Evolutionary conservation across 352 stramenopile genomes (phyloP), one percentile per base, ranked within the genome.

Genomic region (Phytophthora capsici): DNA sequence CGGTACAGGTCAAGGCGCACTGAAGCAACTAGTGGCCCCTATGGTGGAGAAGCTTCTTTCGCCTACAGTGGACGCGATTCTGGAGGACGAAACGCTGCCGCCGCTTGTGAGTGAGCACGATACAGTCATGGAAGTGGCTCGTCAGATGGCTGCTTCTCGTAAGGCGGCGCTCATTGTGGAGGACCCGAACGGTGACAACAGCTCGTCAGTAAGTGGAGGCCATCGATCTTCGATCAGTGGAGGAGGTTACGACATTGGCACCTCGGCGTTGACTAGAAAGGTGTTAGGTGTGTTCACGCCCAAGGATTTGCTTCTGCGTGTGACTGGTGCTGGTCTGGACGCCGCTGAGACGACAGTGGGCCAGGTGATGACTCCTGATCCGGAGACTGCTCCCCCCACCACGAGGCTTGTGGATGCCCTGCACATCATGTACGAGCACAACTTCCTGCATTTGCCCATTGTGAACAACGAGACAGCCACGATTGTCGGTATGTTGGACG

Each of bases 401-500:
- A 98, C 93, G 4, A 97, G 91, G 25, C 90, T 99, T 9, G 76
- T 99, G 8, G 97, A 99, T 56, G 97, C 97, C 17, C 80, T 99
- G 38, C 96, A 99, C 67, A 93, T 98, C 20, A 99, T 99, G 96
- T 95, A 99, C 63, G 97, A 99, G 56, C 96, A 99, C 63, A 96
- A 96, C 57, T 99, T 99, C 70, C 72, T 99, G 26, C 97, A 98
- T 57, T 66, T 99, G 44, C 97, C 97, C 20, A 94, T 99, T 1
- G 95, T 98, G 12, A 94, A 98, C 40, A 57, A 88, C 20, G 79
- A 68, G 14, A 85, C 82, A 2, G 66, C 73, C 5, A 87, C 80
- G 16, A 96, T 95, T 69, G 58, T 91, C 7, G 89, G 89, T 30
- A 92, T 95, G 79, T 77, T 96, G 17, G 89, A 96, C 49, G 88